Evolutionary conservation across 768 basidiomycete genomes (phyloP).

Genomic region (Tricholoma saponaceum): DNA sequence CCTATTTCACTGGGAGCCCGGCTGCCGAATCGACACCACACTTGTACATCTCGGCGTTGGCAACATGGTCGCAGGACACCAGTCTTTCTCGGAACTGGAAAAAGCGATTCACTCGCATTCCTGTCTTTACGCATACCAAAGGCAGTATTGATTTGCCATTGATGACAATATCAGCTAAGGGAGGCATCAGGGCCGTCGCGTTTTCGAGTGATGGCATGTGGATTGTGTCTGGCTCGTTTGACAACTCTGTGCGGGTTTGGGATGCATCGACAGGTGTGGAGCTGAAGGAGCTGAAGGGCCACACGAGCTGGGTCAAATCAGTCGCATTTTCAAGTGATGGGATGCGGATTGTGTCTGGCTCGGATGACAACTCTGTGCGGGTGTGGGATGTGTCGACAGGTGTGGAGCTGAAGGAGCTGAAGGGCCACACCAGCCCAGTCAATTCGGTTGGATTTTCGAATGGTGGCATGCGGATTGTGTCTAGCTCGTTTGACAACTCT

Average conservation of each 20-base stretch:
- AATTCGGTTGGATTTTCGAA: too few relatives aligned
- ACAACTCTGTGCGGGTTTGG: neutral
- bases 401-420: neutral
- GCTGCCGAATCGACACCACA: constrained; percentile 17
- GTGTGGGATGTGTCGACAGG: too few relatives aligned
- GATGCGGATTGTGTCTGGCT: too few relatives aligned
- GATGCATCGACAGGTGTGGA: neutral
- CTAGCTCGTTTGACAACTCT: neutral
- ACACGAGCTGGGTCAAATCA: too few relatives aligned
- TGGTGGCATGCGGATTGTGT: too few relatives aligned
- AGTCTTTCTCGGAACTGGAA: constrained; percentile 7
- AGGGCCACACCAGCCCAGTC: too few relatives aligned
- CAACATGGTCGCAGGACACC: constrained; percentile 14
- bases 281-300: neutral
- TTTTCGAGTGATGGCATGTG: neutral
- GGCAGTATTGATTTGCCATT: constrained; percentile 1
- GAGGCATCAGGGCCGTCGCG: neutral
- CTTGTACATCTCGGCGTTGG: constrained; percentile 20
- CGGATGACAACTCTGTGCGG: neutral
- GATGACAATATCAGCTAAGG: neutral
- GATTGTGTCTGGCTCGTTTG: neutral
- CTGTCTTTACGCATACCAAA: constrained; percentile 1
- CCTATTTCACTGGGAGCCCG: neutral
- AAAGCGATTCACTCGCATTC: constrained; percentile 10
- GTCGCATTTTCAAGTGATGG: too few relatives aligned